Base-by-base conservation (phyloP, 768 basidiomycete genomes). In the Tylopilus balloui region DNA sequence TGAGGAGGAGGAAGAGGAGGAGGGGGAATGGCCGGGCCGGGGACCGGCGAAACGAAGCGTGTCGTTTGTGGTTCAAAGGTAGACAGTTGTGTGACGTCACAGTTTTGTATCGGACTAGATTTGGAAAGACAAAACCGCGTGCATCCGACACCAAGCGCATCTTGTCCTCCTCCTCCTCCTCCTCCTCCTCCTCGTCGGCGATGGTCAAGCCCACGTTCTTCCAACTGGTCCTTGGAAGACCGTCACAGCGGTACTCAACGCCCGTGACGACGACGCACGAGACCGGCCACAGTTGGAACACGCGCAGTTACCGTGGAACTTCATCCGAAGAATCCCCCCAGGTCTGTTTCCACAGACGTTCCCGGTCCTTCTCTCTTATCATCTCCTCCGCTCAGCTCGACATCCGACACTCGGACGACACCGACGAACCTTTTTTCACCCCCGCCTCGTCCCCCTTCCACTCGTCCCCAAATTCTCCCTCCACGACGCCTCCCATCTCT, bases 191-290 rank as follows among this genome's bases (percentile, higher is more conserved):
- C 13, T 51, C 58, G 23, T 14, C 48, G 58, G 25, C 47, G 53
- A 81, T 81, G 81, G 67, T 70, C 24, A 80, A 75, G 60, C 78
- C 81, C 40, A 79, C 79, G 5, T 61, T 83, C 41, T 57, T 83
- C 45, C 85, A 88, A 64, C 73, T 72, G 34, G 63, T 87, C 37
- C 72, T 89, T 36, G 77, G 79, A 44, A 64, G 73, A 44, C 86
- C 86, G 11, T 86, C 85, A 1, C 81, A 85, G 61, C 68, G 74
- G 0, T 88, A 88, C 63, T 59, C 59, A 15, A 3, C 73, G 3
- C 27, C 76, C 0, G 53, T n/a, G n/a, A n/a, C 39, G 25, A 47
- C 55, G 27, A 36, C 48, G 1, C 23, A 37, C 39, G 48, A 62
- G 17, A 6, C 27, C 23, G 35, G 42, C 48, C 45, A 50, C 13